Evolutionary conservation across 345 rosid species (phyloP).

Genomic region (Heritiera littoralis): DNA sequence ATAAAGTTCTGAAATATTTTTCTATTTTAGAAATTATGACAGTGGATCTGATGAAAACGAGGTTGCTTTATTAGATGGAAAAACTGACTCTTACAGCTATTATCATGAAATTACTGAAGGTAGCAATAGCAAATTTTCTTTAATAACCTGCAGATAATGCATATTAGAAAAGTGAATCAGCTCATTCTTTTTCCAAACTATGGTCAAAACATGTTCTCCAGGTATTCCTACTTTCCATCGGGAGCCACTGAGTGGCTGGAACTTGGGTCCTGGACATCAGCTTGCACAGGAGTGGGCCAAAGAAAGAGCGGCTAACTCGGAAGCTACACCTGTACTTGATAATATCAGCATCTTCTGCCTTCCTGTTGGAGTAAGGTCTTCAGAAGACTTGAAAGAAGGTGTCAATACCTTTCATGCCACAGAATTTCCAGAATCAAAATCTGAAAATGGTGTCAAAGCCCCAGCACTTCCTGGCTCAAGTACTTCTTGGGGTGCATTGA

Average conservation of each 20-base stretch:
- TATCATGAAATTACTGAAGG: conserved; percentile 58
- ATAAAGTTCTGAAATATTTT: conserved; percentile 9
- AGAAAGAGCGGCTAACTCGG: conserved; percentile 58
- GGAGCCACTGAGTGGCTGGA: conserved; percentile 65
- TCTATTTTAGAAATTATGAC: conserved; percentile 24
- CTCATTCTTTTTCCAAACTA: conserved; percentile 13
- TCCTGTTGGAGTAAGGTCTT: conserved; percentile 85
- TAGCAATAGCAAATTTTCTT: conserved; percentile 27
- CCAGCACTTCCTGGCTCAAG: conserved; percentile 37
- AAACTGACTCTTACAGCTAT: conserved; percentile 25
- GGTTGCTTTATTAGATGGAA: conserved; percentile 33
- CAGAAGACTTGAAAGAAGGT: conserved; percentile 45
- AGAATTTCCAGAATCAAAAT: conserved; percentile 35
- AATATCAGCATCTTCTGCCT: conserved; percentile 65
- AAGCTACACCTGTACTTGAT: conserved; percentile 49
- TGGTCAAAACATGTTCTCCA: conserved; percentile 31
- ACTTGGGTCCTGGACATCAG: conserved; percentile 64
- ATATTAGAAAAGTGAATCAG: conserved; percentile 16
- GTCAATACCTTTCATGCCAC: conserved; percentile 26
- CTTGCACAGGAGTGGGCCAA: conserved; percentile 68
- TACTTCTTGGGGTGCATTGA: conserved; percentile 39
- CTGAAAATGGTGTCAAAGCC: conserved; percentile 43
- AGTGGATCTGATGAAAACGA: conserved; percentile 41
- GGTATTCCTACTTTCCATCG: conserved; percentile 63
- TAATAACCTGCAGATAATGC: conserved; percentile 11